Evolutionary conservation across 345 rosid genomes (phyloP), one percentile per base, ranked within the genome.

Genomic region (Eutrema heterophyllum): DNA sequence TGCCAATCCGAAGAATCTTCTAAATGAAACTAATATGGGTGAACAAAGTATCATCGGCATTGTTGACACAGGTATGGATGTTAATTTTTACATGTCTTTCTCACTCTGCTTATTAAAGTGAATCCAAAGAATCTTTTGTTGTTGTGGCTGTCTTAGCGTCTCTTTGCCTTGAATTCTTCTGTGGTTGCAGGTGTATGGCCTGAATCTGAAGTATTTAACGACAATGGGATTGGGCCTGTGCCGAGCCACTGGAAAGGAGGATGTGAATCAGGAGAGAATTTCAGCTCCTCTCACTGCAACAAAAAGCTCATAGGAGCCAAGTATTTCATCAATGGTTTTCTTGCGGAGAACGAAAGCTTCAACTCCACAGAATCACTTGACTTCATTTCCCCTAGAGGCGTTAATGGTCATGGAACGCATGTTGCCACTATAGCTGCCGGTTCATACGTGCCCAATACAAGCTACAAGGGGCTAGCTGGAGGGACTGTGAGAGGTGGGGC

Each of bases 261-360:
- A 2, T 27, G 30, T 27, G 30, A 27, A 27, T 27, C 30, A 2
- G 30, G 82, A 67, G 83, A 85, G 24, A 46, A 6, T 0, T 71
- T 71, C 60, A 50, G 0, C 0, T 21, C 63, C 13, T 40, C 54
- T 0, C 43, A 78, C 11, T 79, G 86, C 27, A 86, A 86, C 59
- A 75, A 75, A 55, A 86, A 86, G 69, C 79, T 86, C 26, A 77
- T 86, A 51, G 89, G 89, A 71, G 87, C 89, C 4, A 76, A 78
- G 46, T 83, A 52, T 43, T 84, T 82, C 50, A 82, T 76, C 15
- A 58, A 79, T 1, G 89, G 89, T 2, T 75, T 82, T 49, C 80
- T 82, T 13, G 83, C 86, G 0, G 68, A 76, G 5, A 80, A 78
- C 63, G 32, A 53, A 44, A 58, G 80, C 62, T 82, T 80, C 63